Base-by-base conservation (phyloP, 306 rosid species). In the Fragaria vesca region DNA sequence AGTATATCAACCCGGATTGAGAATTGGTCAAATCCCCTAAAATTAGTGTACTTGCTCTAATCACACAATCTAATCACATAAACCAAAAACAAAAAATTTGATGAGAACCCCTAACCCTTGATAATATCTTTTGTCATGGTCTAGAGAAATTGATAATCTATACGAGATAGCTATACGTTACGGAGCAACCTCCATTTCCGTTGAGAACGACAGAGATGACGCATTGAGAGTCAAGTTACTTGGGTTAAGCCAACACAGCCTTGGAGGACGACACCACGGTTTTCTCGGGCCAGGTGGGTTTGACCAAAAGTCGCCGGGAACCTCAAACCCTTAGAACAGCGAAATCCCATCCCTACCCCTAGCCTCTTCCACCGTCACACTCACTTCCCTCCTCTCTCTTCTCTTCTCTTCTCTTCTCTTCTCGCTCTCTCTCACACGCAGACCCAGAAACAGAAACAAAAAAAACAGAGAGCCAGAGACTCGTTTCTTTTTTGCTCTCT, bases 231-330 rank as follows among this genome's bases (percentile, higher is more conserved):
- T 40, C 43, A 66, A 69, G 17, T n/a, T 43, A 1, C 17, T 79
- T 60, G 26, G 76, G 50, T 54, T 51, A 28, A 20, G 21, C 51
- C 50, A 40, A 17, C 62, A 57, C 15, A 61, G 85, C 93, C 46
- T 91, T 87, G 98, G 90, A 84, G 38, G 79, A 52, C 85, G 58
- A 60, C 85, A 86, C 91, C 93, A 93, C 91, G 91, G 91, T 89
- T 90, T 90, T 93, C 96, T 93, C 91, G 98, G 97, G 92, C 81
- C 86, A 72, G 78, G 92, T 71, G 86, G 83, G 83, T 86, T 93
- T 93, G 98, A 93, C 98, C 85, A 32, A 54, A 80, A 69, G 46
- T 52, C 82, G 85, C 82, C 79, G 85, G 84, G 87, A 87, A 86
- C 88, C 92, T 20, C 60, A 75, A 28, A 7, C 28, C 42, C 69